Percentiles rank a stretch among this genome's conserved stretches.
Evolutionary conservation across 495 filamentous ascomycete species (phyloP).

Genomic region (Evernia prunastri): DNA sequence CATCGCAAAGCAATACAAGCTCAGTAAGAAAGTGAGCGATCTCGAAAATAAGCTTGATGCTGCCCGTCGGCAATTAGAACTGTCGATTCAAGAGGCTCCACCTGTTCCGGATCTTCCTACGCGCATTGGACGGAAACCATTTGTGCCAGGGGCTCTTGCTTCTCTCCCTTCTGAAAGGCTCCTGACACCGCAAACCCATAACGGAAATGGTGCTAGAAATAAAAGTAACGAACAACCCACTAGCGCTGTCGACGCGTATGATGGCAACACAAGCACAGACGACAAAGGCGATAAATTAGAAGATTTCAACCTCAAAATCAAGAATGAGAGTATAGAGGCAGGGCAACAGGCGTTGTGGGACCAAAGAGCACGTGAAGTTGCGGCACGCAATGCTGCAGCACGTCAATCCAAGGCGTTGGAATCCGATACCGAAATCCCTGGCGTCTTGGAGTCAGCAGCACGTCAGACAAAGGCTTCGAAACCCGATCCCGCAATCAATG

Average conservation of each 20-base stretch:
- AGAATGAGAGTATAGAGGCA: not conserved
- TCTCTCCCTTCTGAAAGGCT: constrained; percentile 53
- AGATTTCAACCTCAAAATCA: not conserved
- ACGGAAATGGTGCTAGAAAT: not conserved
- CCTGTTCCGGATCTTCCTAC: constrained; percentile 30
- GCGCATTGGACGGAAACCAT: constrained; percentile 42
- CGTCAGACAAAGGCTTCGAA: not conserved
- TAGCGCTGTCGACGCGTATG: not conserved
- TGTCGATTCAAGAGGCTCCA: constrained; percentile 40
- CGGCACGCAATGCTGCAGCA: not conserved
- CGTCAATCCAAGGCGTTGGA: not conserved
- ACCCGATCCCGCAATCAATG: not conserved
- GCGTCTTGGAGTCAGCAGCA: not conserved
- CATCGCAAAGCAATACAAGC: constrained; percentile 52
- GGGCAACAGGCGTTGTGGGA: not conserved
- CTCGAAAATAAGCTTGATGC: constrained; percentile 55
- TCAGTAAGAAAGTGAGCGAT: constrained; percentile 59
- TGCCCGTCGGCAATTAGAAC: constrained; percentile 53
- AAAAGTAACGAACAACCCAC: not conserved
- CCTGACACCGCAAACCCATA: not conserved
- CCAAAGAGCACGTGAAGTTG: not conserved
- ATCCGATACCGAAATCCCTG: not conserved
- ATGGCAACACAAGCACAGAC: not conserved
- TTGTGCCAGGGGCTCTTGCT: constrained; percentile 50
- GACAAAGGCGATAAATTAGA: not conserved